Evolutionary conservation across 2,329 filamentous ascomycete genomes (phyloP), one percentile per base, ranked within the genome.

Genomic region (Scortechinia acanthostroma): DNA sequence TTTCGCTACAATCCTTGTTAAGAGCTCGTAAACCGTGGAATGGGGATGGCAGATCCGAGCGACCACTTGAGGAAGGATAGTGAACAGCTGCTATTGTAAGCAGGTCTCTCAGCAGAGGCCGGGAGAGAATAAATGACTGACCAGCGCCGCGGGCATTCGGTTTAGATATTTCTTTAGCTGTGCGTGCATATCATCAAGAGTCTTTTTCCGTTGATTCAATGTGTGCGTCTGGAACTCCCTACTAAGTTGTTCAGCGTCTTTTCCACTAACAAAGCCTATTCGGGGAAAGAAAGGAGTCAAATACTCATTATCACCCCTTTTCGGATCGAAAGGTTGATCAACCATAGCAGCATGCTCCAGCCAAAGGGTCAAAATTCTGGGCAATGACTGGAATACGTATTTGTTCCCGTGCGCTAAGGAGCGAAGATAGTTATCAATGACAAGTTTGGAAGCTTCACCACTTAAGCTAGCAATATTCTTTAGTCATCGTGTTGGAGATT

Each of bases 331-430:
- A 21, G 67, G 63, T 46, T 68, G 58, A 42, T 71, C 66, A 28
- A 74, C 65, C 22, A 73, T 70, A 49, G 75, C 73, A 15, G 79
- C 80, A 57, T 85, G 70, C 53, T 85, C 80, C 22, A 86, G 60
- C 82, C 82, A 86, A 6, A 86, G 65, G 0, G 82, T 86, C 33
- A 86, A 62, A 21, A 83, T 61, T 50, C 83, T 81, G 2, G 82
- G 82, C 23, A 86, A 62, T 2, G 79, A 83, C 53, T 85, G 79
- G 50, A 83, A 84, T 47, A 83, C 79, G 60, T 85, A 83, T 63
- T 85, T 86, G 48, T 77, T 79, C 20, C 81, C 81, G 52, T 78
- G 81, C 1, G 73, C 70, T 23, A 84, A 68, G 3, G 79, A 82
- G 42, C 80, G 70, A 43, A 82, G 63, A 50, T 80, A 83, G 52